Conservation (phyloP, 495 filamentous ascomycete species). For the Hypoxylon rickii region DNA sequence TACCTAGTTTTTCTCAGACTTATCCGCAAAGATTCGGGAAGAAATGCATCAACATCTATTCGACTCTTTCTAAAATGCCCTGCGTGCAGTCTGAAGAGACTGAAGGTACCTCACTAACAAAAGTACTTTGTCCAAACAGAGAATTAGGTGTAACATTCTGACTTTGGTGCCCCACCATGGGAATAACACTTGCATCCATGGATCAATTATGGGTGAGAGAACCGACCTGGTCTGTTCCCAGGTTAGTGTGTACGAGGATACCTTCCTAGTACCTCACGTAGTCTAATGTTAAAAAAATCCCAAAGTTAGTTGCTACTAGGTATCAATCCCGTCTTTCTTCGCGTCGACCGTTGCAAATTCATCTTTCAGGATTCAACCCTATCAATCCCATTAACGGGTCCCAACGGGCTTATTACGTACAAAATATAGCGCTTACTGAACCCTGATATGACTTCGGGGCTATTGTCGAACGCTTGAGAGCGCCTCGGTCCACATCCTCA, state of each 20-base stretch:
- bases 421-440: conserved; percentile 8
- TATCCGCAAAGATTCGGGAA: too few relatives aligned
- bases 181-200: too few relatives aligned
- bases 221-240: too few relatives aligned
- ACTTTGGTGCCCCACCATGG: conserved; percentile 20
- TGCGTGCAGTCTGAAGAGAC: too few relatives aligned
- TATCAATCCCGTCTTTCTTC: background rate
- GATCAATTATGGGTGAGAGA: too few relatives aligned
- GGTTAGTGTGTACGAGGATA: too few relatives aligned
- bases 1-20: background rate
- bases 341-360: background rate
- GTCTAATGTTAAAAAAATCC: too few relatives aligned
- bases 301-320: too few relatives aligned
- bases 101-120: too few relatives aligned
- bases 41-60: too few relatives aligned
- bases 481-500: conserved; percentile 10
- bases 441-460: conserved; percentile 1
- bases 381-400: conserved; percentile 11
- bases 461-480: background rate
- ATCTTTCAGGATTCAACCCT: background rate
- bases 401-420: conserved; percentile 28
- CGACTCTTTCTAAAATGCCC: too few relatives aligned
- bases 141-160: background rate
- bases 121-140: background rate
- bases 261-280: too few relatives aligned